Base-by-base conservation (phyloP, 257 asterid species). In the Petunia secreta region DNA sequence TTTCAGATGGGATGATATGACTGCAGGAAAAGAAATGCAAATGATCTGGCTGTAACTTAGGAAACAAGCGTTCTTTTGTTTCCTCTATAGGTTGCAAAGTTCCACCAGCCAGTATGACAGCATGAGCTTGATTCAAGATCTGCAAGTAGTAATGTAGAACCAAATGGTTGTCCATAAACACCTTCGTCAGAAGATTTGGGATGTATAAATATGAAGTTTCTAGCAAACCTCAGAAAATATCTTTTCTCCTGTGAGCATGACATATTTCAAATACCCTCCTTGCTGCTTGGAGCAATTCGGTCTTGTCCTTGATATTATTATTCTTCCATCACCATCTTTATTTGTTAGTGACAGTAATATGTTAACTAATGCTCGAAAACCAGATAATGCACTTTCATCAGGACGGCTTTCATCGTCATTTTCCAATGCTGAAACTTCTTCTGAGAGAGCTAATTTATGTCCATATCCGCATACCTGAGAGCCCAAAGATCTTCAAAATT, bases 81-180 rank as follows among this genome's bases (percentile, higher is more conserved):
- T 95, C 99, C 86, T 95, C 99, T 65, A 93, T 91, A 81, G 99
- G 99, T 82, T 91, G 99, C 73, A 95, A 86, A 39, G 99, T 95
- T 80, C 99, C 99, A 65, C 99, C 99, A 78, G 97, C 95, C 88
- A 95, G 86, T 78, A 95, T 83, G 68, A 95, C 90, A 65, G 99
- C 98, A 87, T 86, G 98, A 73, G 98, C 94, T 89, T 92, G 88
- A 86, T 88, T 82, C 41, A 88, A 69, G 64, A 95, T 87, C 99
- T 95, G 81, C 63, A 63, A 78, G 36, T 80, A 76, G 77, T 8
- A 84, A 71, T 57, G 14, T 74, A 55, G 40, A 73, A 73, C 9
- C 25, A 77, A 39, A 63, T 14, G 41, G 8, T 41, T 55, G 44
- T 46, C 48, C 43, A 2, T 36, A 60, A 63, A 55, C 4, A 5